These are phyloP conservation scores for Fraxinus platypoda DNA, from an alignment of 305 asterid species.

Conservation along the genomic window DNA sequence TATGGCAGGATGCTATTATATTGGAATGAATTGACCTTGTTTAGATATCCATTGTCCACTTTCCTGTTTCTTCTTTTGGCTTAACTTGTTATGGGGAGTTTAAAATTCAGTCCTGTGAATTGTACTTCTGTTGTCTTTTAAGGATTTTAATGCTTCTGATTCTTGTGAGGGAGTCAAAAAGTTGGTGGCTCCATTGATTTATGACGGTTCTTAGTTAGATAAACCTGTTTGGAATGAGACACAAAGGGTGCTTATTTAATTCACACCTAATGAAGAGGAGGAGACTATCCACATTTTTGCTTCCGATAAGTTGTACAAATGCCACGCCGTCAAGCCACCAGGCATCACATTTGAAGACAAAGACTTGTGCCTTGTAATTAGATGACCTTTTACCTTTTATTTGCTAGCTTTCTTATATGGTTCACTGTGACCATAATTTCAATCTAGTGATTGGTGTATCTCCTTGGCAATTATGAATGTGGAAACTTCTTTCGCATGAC, in stretches of 20 bases:
- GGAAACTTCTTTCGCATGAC: not conserved
- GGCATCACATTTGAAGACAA: not conserved
- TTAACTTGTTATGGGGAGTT: not conserved
- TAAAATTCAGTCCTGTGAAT: not conserved
- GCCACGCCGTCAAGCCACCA: not conserved
- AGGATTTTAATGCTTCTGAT: not conserved
- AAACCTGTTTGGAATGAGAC: not conserved
- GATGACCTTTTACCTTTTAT: not conserved
- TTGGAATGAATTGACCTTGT: not conserved
- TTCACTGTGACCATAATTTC: not conserved
- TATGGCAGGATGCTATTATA: not conserved
- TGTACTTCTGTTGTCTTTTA: not conserved
- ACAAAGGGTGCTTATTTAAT: not conserved
- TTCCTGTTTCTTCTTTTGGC: not conserved
- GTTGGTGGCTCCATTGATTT: not conserved
- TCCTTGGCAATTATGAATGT: not conserved
- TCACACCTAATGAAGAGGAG: not conserved
- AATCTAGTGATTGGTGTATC: not conserved
- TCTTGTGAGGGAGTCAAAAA: not conserved
- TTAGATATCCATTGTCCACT: not conserved
- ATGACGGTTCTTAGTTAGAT: not conserved
- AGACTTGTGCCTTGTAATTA: not conserved
- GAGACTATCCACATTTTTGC: not conserved
- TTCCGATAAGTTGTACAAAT: not conserved
- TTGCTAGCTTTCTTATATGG: not conserved